These are phyloP conservation scores for Amanita rubescens DNA, from an alignment of 768 basidiomycete genomes.

Conservation along the genomic window DNA sequence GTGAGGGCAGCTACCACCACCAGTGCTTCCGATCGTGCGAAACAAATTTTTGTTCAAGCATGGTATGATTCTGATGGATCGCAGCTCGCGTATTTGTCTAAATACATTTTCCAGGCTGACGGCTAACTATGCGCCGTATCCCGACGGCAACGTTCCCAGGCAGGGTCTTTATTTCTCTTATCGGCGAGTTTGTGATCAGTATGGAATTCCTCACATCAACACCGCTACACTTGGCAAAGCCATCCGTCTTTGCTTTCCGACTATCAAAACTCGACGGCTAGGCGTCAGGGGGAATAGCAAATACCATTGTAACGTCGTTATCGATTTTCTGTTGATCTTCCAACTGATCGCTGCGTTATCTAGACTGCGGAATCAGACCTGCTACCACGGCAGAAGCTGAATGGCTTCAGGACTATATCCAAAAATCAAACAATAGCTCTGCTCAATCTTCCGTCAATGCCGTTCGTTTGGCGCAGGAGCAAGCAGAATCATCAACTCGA, in stretches of 20 bases:
- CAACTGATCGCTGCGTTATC: constrained; percentile 22
- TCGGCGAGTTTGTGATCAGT: constrained; percentile 84
- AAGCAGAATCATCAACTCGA: constrained; percentile 49
- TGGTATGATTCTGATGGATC: constrained; percentile 46
- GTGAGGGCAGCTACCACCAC: constrained; percentile 86
- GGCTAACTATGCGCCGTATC: constrained; percentile 85
- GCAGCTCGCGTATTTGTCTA: constrained; percentile 9
- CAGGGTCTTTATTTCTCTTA: constrained; percentile 95
- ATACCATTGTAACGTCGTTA: constrained; percentile 71
- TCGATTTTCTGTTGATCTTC: background rate
- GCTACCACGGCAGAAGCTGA: constrained; percentile 88
- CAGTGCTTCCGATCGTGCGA: constrained; percentile 84
- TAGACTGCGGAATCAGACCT: constrained; percentile 89
- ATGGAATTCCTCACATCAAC: constrained; percentile 91
- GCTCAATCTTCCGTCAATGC: constrained; percentile 70
- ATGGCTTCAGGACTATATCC: constrained; percentile 88
- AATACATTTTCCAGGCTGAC: constrained; percentile 50
- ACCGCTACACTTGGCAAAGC: constrained; percentile 94
- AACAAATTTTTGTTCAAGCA: constrained; percentile 89
- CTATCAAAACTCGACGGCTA: constrained; percentile 89
- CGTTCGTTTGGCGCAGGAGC: constrained; percentile 64
- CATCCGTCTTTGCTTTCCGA: constrained; percentile 87
- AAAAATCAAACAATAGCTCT: constrained; percentile 83
- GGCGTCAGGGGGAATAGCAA: constrained; percentile 94
- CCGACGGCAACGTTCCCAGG: constrained; percentile 88